phyloP scores from a whole-genome alignment of 1,284 basidiomycete species.

The Porodaedalea pini region DNA sequence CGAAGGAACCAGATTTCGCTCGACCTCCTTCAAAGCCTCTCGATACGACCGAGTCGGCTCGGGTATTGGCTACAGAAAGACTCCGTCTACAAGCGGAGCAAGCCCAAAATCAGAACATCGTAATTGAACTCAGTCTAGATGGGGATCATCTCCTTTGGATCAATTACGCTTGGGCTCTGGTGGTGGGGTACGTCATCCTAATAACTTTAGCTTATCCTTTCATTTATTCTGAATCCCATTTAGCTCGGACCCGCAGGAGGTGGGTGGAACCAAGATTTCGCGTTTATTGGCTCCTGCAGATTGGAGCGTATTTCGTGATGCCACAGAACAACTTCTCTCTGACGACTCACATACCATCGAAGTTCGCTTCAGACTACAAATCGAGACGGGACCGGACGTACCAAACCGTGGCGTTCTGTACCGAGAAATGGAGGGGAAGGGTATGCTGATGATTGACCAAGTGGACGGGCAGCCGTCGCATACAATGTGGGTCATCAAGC shows the following conservation, averaged over 20 bases:
- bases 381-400: constrained; percentile 59
- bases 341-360: constrained; percentile 96
- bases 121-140: constrained; percentile 92
- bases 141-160: constrained; percentile 91
- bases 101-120: constrained; percentile 90
- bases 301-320: constrained; percentile 82
- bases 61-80: constrained; percentile 79
- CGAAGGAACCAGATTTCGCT: constrained; percentile 17
- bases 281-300: constrained; percentile 82
- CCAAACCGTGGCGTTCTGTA: constrained; percentile 53
- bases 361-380: constrained; percentile 82
- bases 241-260: constrained; percentile 82
- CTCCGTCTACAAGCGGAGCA: constrained; percentile 85
- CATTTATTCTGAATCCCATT: constrained; percentile 14
- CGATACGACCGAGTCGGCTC: constrained; percentile 64
- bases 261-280: constrained; percentile 80
- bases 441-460: constrained; percentile 96
- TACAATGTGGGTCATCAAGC: constrained; percentile 99
- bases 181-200: constrained; percentile 75
- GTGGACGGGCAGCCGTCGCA: constrained; percentile 85
- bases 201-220: background rate
- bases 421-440: constrained; percentile 94
- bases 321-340: constrained; percentile 79
- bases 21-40: constrained; percentile 40
- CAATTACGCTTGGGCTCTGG: constrained; percentile 91